Base-by-base conservation (phyloP, 202 grass and related monocot species). In the Tripidium arundinaceum region DNA sequence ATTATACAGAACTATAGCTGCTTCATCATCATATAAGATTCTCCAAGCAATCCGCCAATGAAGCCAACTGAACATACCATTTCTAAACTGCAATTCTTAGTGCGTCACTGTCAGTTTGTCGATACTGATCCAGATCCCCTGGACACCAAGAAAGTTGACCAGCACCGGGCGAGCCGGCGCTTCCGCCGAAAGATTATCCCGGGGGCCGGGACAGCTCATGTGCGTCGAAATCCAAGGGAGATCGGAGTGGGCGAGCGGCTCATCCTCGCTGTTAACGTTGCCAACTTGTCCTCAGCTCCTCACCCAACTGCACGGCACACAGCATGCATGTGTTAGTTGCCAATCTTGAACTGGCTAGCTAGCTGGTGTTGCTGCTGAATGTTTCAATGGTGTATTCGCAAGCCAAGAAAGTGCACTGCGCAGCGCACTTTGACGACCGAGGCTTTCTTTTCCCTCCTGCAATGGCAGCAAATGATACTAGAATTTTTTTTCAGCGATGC, bases 41-140 rank as follows among this genome's bases (percentile, higher is more conserved):
- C 6, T 54, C 47, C 47, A 52, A 52, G 47, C 18, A 52, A 52
- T 52, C 47, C 49, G 9, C 50, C 18, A 54, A 54, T 55, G 7
- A 55, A 10, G 6, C n/a, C n/a, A n/a, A n/a, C n/a, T n/a, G n/a
- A n/a, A n/a, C n/a, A n/a, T n/a, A n/a, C n/a, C 29, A 5, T 68
- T 76, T 70, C 28, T 19, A 73, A 74, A 37, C 69, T 72, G 4
- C 28, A 36, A 72, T 7, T 16, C 19, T 41, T 55, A 34, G 21
- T 1, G 22, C 10, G 1, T 36, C 45, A 25, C 62, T 50, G 15
- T 29, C 47, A 52, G 49, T 52, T 52, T 39, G 10, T 22, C 60
- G 66, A 52, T 79, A 67, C 36, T 58, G 37, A 65, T 75, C 42
- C 62, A 50, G 70, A 76, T 81, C 65, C 64, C 61, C 73, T 28